Base-by-base conservation (phyloP, 768 basidiomycete species). In the Suillus decipiens region DNA sequence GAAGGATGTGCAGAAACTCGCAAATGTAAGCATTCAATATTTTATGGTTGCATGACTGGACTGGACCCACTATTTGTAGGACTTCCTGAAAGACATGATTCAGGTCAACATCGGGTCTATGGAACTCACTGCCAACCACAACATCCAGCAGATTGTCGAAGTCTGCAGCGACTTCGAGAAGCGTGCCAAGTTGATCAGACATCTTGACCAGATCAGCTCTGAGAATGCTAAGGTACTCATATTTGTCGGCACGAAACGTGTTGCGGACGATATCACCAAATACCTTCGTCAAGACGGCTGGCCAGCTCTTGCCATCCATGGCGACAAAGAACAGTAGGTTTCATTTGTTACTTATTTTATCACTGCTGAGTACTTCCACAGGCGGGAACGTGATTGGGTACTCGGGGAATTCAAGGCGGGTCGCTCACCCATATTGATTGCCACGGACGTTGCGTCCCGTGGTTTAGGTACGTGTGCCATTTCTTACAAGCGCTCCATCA, bases 231-330 rank as follows among this genome's bases (percentile, higher is more conserved):
- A 99, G 78, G 97, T 99, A 54, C 85, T 99, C 67, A 99, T 99
- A 73, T 99, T 99, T 75, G 95, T 98, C 65, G 95, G 89, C 22
- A 99, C 97, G 31, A 99, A 99, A 80, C 86, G 96, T 54, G 93
- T 96, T 63, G 97, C 97, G 58, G 97, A 99, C 76, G 97, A 99
- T 67, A 91, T 99, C 71, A 99, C 97, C 22, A 99, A 98, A 78
- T 96, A 95, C 72, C 83, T 99, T 63, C 90, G 97, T 63, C 91
- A 93, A 82, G 97, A 99, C 72, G 97, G 97, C 15, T 99, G 97
- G 97, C 97, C 97, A n/a, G 97, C 97, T 15, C 82, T 99, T 42
- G 96, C 97, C 60, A 99, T 99, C 71, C 97, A 99, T 73, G 97
- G 97, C 71, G 97, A 99, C 82, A 99, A 99, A 79, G 95, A 95